Evolutionary conservation across 768 basidiomycete species (phyloP), one percentile per base, ranked within the genome.

Genomic region (Tylopilus subfusipes): DNA sequence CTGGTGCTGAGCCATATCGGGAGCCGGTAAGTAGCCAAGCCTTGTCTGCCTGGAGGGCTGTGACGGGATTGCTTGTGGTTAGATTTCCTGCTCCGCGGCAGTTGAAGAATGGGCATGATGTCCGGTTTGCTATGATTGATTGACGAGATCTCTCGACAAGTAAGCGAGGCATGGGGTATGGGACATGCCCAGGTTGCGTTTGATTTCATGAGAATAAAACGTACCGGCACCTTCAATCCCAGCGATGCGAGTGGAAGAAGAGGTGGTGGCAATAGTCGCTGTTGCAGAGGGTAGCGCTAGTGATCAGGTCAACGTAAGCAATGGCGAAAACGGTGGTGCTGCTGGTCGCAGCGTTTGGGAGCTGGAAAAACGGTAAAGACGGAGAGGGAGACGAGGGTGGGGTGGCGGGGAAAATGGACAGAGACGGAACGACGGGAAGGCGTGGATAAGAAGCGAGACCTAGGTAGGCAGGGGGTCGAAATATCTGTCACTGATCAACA

Each of bases 1-100:
- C 72, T 93, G 8, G 79, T 88, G 21, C 66, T 94, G 45, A 93
- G 94, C 66, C 92, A 93, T 66, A 83, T 93, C 30, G 83, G 88
- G 55, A 73, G 76, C 50, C 78, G 85, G 87, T 90, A 55, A 56
- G 77, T 12, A 33, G 24, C 29, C 13, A 5, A 27, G 31, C 10
- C 1, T 51, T 31, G 34, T n/a, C 48, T 34, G 46, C 18, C 43
- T 27, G 39, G 5, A 42, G 27, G 43, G 27, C 9, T 18, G 14
- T 30, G 13, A 48, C n/a, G 4, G 14, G 14, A 6, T 19, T 48
- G 43, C 13, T 21, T 30, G 29, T 2, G 44, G 22, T n/a, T 39
- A 84, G 84, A 63, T 86, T 85, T 61, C 78, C 82, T 30, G 76
- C 78, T 4, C 79, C 83, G 22, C 69, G 75, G 19, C 56, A 71